Conservation (phyloP, 371 early-diverging fungal genomes). For the Funneliformis caledonium region DNA sequence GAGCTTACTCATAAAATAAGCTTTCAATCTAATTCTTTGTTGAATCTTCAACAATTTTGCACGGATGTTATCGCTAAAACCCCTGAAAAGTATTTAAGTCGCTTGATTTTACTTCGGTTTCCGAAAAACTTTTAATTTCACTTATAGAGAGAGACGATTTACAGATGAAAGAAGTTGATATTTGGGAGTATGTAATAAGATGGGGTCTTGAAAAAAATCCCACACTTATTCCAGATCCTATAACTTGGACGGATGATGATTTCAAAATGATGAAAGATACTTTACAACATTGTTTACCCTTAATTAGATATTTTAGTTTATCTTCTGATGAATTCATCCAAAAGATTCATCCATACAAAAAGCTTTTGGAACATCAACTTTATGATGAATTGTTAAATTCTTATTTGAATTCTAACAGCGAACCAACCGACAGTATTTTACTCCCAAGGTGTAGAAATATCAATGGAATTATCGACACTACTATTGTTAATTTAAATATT, state of each 20-base stretch:
- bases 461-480: no score
- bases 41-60: background rate
- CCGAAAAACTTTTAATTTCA: background rate
- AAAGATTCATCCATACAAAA: conserved; percentile 29
- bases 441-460: no score
- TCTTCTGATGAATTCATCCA: conserved; percentile 10
- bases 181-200: conserved; percentile 27
- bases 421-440: no score
- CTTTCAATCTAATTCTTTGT: background rate
- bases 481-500: no score
- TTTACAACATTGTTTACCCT: conserved; percentile 20
- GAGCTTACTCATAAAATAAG: background rate
- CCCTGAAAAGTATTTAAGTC: conserved; percentile 17
- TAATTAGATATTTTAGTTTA: conserved; percentile 26
- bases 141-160: conserved; percentile 15
- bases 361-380: background rate
- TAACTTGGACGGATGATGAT: conserved; percentile 14
- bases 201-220: conserved; percentile 32
- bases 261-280: background rate
- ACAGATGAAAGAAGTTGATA: background rate
- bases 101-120: background rate
- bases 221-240: background rate
- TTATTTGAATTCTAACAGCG: no score
- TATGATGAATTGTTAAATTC: background rate
- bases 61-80: background rate